phyloP scores from a whole-genome alignment of 306 rosid species.

The Macrotyloma uniflorum region DNA sequence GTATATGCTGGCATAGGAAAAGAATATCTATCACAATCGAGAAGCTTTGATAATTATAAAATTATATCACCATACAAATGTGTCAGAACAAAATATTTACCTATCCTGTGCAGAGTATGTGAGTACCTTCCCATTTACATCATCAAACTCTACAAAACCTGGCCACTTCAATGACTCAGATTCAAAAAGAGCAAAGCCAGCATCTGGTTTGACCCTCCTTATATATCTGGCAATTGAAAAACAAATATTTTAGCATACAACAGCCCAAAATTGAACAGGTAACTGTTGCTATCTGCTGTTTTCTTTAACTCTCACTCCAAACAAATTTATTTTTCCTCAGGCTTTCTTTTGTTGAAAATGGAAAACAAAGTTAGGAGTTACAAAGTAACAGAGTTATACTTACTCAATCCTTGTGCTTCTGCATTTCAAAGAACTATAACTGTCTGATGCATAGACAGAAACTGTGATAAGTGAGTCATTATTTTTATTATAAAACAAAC shows the following conservation, averaged over 20 bases:
- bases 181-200: slow-evolving; percentile 96
- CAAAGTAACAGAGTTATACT: slow-evolving; percentile 34
- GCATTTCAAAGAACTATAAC: slow-evolving; percentile 95
- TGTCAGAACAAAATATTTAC: slow-evolving; percentile 34
- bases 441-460: slow-evolving; percentile 96
- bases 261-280: slow-evolving; percentile 32
- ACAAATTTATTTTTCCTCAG: background rate
- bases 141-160: slow-evolving; percentile 97
- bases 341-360: slow-evolving; percentile 15
- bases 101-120: slow-evolving; percentile 96
- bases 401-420: slow-evolving; percentile 95
- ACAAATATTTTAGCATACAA: slow-evolving; percentile 37
- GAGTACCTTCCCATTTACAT: slow-evolving; percentile 97
- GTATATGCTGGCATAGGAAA: slow-evolving; percentile 65
- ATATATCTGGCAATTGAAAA: slow-evolving; percentile 71
- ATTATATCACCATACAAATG: slow-evolving; percentile 13
- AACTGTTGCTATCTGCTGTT: background rate
- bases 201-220: slow-evolving; percentile 86
- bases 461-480: slow-evolving; percentile 96
- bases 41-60: background rate
- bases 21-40: slow-evolving; percentile 30
- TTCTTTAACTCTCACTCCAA: background rate
- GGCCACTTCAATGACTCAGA: slow-evolving; percentile 98
- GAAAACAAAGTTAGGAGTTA: background rate
- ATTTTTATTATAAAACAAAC: slow-evolving; percentile 91